Evolutionary conservation across 495 filamentous ascomycete species (phyloP).

Genomic region (Achaetomiella virescens): DNA sequence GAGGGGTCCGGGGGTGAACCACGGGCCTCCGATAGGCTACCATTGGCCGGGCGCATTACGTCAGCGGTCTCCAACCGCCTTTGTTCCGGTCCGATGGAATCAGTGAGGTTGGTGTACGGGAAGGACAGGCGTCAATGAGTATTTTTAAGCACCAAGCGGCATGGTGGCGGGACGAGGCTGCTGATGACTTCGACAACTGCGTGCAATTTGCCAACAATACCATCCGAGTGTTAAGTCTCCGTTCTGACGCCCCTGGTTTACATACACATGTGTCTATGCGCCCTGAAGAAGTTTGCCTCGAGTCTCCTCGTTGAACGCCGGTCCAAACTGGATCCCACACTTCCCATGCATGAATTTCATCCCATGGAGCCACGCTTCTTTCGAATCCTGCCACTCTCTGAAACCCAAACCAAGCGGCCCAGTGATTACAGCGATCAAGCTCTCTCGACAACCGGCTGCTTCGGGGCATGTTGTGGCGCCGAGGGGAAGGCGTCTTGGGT

Average conservation of each 20-base stretch:
- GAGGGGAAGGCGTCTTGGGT: slow-evolving; percentile 59
- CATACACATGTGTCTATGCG: background rate
- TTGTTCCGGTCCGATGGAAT: too few species aligned
- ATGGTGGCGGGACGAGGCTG: background rate
- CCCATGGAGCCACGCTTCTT: too few species aligned
- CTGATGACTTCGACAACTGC: background rate
- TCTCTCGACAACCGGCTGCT: slow-evolving; percentile 72
- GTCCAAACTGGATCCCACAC: background rate
- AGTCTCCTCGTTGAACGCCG: background rate
- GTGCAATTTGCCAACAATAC: background rate
- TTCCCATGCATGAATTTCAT: background rate
- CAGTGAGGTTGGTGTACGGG: too few species aligned
- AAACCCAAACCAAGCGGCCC: too few species aligned
- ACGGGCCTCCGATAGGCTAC: too few species aligned
- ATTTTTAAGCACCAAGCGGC: background rate
- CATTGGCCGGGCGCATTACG: too few species aligned
- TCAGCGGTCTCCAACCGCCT: too few species aligned
- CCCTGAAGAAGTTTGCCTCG: background rate
- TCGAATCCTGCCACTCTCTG: too few species aligned
- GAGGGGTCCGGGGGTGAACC: too few species aligned
- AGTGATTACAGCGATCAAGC: too few species aligned
- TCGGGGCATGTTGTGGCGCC: slow-evolving; percentile 56
- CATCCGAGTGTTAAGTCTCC: background rate
- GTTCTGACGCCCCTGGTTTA: background rate
- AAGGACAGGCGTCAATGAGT: background rate